phyloP scores from a whole-genome alignment of 2,329 filamentous ascomycete genomes.

The Apiospora rasikravindrae region DNA sequence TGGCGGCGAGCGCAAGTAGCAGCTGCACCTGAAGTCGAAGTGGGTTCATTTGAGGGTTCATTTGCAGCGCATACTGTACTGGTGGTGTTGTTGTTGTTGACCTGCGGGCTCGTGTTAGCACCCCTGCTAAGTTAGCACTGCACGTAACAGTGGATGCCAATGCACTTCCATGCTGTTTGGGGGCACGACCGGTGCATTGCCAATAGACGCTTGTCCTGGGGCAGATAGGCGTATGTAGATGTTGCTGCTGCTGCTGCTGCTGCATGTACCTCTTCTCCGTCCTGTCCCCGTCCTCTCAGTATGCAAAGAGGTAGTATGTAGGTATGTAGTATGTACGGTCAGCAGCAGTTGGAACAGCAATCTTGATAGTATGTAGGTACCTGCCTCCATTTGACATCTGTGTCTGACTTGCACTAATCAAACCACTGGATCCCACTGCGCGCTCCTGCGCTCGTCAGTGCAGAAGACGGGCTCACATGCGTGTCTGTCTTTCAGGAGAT shows the following conservation, averaged over 20 bases:
- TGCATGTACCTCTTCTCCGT: background rate
- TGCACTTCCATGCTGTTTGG: constrained; percentile 16
- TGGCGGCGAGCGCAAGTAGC: background rate
- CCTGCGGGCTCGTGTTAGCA: constrained; percentile 11
- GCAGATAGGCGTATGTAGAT: background rate
- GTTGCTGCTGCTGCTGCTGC: background rate
- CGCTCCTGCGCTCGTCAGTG: constrained; percentile 7
- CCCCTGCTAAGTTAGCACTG: constrained; percentile 17
- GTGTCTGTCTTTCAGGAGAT: constrained; percentile 6
- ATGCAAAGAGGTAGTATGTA: too few species aligned
- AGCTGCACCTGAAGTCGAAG: constrained; percentile 12
- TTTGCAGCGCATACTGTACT: constrained; percentile 17
- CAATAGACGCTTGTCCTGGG: constrained; percentile 13
- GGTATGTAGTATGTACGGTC: too few species aligned
- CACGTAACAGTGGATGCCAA: constrained; percentile 17
- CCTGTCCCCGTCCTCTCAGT: background rate
- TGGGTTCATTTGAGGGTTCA: constrained; percentile 16
- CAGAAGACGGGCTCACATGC: background rate
- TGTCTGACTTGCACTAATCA: constrained; percentile 16
- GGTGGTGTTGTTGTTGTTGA: constrained; percentile 7
- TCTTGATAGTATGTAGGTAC: background rate
- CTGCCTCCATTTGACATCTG: background rate
- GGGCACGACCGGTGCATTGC: constrained; percentile 14
- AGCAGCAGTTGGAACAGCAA: background rate
- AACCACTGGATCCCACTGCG: constrained; percentile 5